These are phyloP conservation scores for Pseudodiploospora longispora DNA, from an alignment of 2,329 filamentous ascomycete species.

Conservation along the genomic window DNA sequence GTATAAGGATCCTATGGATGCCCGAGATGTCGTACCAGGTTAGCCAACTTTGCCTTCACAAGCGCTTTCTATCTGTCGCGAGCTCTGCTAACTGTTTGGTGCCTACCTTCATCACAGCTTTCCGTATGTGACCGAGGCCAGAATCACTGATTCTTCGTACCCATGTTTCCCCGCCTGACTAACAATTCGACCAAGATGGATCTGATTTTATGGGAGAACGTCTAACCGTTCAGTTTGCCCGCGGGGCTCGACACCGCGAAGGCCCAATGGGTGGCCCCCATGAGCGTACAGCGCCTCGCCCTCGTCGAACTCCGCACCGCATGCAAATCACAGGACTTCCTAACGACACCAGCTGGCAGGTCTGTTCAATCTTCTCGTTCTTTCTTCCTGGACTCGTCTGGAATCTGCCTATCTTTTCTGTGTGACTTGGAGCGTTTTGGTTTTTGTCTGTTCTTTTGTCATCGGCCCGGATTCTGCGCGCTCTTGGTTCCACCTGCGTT, in stretches of 20 bases:
- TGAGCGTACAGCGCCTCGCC: slow-evolving; percentile 59
- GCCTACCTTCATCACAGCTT: slow-evolving; percentile 36
- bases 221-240: slow-evolving; percentile 95
- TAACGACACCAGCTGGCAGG: slow-evolving; percentile 99
- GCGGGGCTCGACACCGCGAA: slow-evolving; percentile 61
- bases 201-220: slow-evolving; percentile 97
- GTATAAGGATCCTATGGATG: slow-evolving; percentile 97
- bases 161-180: slow-evolving; percentile 12
- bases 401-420: slow-evolving; percentile 21
- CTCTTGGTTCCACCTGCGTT: slow-evolving; percentile 9
- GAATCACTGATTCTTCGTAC: not conserved
- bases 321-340: slow-evolving; percentile 98
- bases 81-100: slow-evolving; percentile 12
- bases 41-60: slow-evolving; percentile 29
- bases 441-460: slow-evolving; percentile 16
- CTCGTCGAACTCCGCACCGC: slow-evolving; percentile 86
- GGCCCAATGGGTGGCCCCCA: slow-evolving; percentile 32
- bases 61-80: not conserved
- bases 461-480: slow-evolving; percentile 11
- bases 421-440: slow-evolving; percentile 22
- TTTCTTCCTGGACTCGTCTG: slow-evolving; percentile 38
- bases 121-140: slow-evolving; percentile 43
- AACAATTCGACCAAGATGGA: slow-evolving; percentile 58
- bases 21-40: slow-evolving; percentile 97
- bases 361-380: slow-evolving; percentile 67